phyloP scores from a whole-genome alignment of 106 monocot species.

The Acorus calamus region DNA sequence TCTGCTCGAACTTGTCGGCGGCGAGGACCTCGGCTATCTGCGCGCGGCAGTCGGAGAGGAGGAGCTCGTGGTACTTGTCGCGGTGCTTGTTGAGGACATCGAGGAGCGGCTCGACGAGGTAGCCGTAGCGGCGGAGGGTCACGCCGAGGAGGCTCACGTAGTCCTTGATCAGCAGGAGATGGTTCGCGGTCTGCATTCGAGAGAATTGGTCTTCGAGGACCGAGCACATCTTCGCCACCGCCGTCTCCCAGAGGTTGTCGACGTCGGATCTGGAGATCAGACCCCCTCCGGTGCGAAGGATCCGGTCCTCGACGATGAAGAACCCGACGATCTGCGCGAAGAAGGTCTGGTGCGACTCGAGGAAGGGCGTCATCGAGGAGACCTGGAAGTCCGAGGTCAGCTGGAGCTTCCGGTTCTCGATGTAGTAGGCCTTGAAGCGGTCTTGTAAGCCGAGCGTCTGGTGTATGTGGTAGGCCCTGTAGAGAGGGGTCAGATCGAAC shows the following conservation, averaged over 20 bases:
- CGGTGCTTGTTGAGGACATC: slow-evolving; percentile 76
- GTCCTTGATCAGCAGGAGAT: slow-evolving; percentile 83
- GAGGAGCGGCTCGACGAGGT: slow-evolving; percentile 60
- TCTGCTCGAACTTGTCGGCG: slow-evolving; percentile 78
- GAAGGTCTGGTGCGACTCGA: slow-evolving; percentile 96
- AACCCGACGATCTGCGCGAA: slow-evolving; percentile 97
- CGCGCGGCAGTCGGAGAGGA: slow-evolving; percentile 80
- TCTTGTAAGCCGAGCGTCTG: slow-evolving; percentile 68
- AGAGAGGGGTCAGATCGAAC: slow-evolving; percentile 77
- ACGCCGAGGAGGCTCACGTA: slow-evolving; percentile 71
- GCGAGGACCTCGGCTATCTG: slow-evolving; percentile 73
- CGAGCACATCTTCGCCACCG: slow-evolving; percentile 78
- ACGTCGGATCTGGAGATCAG: slow-evolving; percentile 60
- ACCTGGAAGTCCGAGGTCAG: slow-evolving; percentile 97
- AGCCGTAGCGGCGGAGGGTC: slow-evolving; percentile 68
- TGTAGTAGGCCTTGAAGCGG: slow-evolving; percentile 80
- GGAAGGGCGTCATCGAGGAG: slow-evolving; percentile 77
- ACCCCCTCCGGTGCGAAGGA: slow-evolving; percentile 69
- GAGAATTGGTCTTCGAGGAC: slow-evolving; percentile 94
- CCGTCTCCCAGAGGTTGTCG: slow-evolving; percentile 79
- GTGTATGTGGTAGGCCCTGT: slow-evolving; percentile 82
- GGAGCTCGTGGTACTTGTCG: slow-evolving; percentile 95
- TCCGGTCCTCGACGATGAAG: slow-evolving; percentile 84
- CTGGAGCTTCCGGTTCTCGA: slow-evolving; percentile 97
- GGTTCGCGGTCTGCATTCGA: slow-evolving; percentile 82